Conservation (phyloP, 805 yeast species). For the Metschnikowia henanensis region DNA sequence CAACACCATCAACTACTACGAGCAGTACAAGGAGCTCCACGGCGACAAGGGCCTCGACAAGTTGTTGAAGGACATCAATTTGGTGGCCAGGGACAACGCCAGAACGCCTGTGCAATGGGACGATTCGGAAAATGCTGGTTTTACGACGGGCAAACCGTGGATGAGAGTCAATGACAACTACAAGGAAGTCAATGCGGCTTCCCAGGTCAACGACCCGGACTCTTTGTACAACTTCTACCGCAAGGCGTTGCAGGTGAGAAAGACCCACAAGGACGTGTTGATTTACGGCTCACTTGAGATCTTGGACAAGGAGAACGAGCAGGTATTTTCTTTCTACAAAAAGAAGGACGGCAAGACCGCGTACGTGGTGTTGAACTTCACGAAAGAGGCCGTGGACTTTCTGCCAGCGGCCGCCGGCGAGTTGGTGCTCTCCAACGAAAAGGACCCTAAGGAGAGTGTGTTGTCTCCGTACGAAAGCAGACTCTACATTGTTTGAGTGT, state of each 20-base stretch:
- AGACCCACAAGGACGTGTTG: slow-evolving; percentile 42
- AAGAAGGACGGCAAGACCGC: slow-evolving; percentile 25
- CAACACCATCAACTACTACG: slow-evolving; percentile 44
- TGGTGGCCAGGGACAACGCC: slow-evolving; percentile 51
- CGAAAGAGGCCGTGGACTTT: slow-evolving; percentile 24
- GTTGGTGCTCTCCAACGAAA: slow-evolving; percentile 33
- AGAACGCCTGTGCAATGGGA: slow-evolving; percentile 62
- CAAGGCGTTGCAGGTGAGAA: slow-evolving; percentile 43
- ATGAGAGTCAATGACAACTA: slow-evolving; percentile 51
- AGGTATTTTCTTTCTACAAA: slow-evolving; percentile 45
- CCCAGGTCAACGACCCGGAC: slow-evolving; percentile 44
- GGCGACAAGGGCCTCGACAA: slow-evolving; percentile 25
- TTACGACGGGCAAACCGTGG: slow-evolving; percentile 53
- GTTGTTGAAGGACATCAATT: slow-evolving; percentile 32
- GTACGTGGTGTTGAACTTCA: slow-evolving; percentile 26
- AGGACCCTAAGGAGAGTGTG: slow-evolving; percentile 20
- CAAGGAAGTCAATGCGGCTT: slow-evolving; percentile 47
- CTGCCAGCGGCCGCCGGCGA: slow-evolving; percentile 29
- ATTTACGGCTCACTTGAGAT: slow-evolving; percentile 48
- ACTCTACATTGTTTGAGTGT: slow-evolving; percentile 29
- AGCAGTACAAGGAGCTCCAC: slow-evolving; percentile 27
- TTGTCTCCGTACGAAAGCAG: slow-evolving; percentile 49
- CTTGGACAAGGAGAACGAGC: slow-evolving; percentile 40
- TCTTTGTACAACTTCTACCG: slow-evolving; percentile 50
- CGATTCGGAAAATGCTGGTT: slow-evolving; percentile 44